Base-by-base conservation (phyloP, 352 stramenopile genomes). In the Globisporangium cystogenes region DNA sequence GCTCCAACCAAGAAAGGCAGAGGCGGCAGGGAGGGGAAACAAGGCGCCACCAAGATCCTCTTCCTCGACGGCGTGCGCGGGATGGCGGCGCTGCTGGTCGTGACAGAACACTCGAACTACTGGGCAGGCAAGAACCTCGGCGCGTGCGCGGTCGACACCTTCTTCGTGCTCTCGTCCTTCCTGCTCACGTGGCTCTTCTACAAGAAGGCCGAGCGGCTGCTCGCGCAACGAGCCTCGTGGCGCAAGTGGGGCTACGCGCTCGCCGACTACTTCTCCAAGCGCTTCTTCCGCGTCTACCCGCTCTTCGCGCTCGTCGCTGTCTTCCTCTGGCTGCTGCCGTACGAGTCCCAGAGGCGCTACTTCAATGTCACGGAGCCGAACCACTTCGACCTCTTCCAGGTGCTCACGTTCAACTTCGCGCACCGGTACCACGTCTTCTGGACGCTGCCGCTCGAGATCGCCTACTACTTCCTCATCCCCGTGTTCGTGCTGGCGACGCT, bases 251-350 rank as follows among this genome's bases (percentile, higher is more conserved):
- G 8, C 4, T 62, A 40, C 42, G 31, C 43, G 15, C 35, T 74
- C 24, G 16, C 35, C 14, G 70, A 82, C 60, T 81, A 84, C 51
- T 70, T 75, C 45, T 62, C 51, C 24, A 79, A 79, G 42, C 73
- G 70, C 0, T 75, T 84, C 45, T 71, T 84, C 16, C 70, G 70
- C 33, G 73, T 83, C 4, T 84, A 84, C 45, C 73, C 73, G 49
- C 53, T 84, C 12, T 84, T 84, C 36, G 55, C 53, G n/a, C 0
- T 67, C 26, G 54, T 64, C 16, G 70, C 68, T 8, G 45, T 68
- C 26, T 36, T 73, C 8, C 39, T 78, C 14, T 64, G 50, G 16
- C n/a, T 70, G 15, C 45, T 83, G n/a, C 64, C 74, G 7, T 54
- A 53, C 21, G 61, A 70, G 12, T 47, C 61, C 39, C 42, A 72